phyloP scores from a whole-genome alignment of 192 early-diverging fungal species.

The Endogone sp. region DNA sequence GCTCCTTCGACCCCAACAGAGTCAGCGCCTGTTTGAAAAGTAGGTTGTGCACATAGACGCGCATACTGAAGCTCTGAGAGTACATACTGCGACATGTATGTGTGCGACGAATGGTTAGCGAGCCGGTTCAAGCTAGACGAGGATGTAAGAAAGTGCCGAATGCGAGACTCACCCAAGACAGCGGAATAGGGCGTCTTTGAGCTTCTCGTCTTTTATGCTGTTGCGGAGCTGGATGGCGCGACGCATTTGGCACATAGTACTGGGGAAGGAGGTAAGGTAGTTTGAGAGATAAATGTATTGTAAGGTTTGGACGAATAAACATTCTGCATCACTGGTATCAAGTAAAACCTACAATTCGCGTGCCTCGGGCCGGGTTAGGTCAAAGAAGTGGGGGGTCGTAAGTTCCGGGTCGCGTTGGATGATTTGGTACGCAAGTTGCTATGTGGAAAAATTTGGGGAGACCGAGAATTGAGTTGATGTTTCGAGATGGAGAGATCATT shows the following conservation, averaged over 20 bases:
- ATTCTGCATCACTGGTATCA: neutral
- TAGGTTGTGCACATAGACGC: slow-evolving; percentile 56
- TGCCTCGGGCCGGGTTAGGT: slow-evolving; percentile 39
- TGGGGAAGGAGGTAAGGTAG: slow-evolving; percentile 8
- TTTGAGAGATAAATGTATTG: neutral
- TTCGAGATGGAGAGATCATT: neutral
- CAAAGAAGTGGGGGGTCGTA: slow-evolving; percentile 39
- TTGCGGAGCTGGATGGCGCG: slow-evolving; percentile 33
- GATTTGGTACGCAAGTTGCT: slow-evolving; percentile 36
- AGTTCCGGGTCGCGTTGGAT: slow-evolving; percentile 51
- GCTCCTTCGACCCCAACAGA: slow-evolving; percentile 55
- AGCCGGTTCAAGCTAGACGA: too few species aligned
- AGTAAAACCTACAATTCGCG: slow-evolving; percentile 45
- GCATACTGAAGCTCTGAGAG: slow-evolving; percentile 57
- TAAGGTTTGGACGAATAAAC: too few species aligned
- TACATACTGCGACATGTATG: slow-evolving; percentile 38
- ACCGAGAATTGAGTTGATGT: neutral
- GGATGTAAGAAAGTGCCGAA: neutral
- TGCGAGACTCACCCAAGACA: slow-evolving; percentile 30
- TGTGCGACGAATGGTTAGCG: too few species aligned
- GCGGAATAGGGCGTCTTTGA: slow-evolving; percentile 26
- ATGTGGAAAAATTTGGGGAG: neutral
- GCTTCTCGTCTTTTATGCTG: slow-evolving; percentile 33
- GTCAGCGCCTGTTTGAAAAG: slow-evolving; percentile 51
- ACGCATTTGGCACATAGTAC: slow-evolving; percentile 50